A percentile compares a stretch with the other conserved stretches of the same genome.
These are phyloP conservation scores for Xylaria digitata DNA, from an alignment of 2,329 filamentous ascomycete genomes.

Conservation along the genomic window DNA sequence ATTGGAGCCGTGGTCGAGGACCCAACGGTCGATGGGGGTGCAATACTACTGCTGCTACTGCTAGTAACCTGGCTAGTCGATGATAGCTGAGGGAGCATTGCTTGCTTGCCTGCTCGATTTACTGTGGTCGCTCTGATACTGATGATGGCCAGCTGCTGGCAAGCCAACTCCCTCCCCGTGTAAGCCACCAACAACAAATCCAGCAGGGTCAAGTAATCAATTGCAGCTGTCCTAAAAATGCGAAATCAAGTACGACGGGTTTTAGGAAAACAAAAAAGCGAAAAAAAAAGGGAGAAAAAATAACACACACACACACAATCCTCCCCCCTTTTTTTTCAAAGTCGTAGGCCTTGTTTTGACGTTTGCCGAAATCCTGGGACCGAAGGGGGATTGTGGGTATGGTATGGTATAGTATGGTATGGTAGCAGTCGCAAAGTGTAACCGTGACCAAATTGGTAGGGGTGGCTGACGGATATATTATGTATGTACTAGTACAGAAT, in stretches of 20 bases:
- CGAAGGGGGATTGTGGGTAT: slow-evolving; percentile 21
- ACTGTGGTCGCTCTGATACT: slow-evolving; percentile 12
- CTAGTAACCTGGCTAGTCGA: slow-evolving; percentile 47
- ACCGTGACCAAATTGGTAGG: slow-evolving; percentile 18
- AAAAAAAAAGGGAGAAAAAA: no score
- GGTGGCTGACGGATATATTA: slow-evolving; percentile 4
- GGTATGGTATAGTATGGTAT: no score
- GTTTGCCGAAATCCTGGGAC: slow-evolving; percentile 11
- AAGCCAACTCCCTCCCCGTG: slow-evolving; percentile 14
- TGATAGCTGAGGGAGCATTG: slow-evolving; percentile 49
- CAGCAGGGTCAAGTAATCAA: not conserved
- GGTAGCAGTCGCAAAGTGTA: slow-evolving; percentile 11
- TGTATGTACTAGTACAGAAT: slow-evolving; percentile 8
- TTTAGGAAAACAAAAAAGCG: no score
- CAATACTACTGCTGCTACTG: slow-evolving; percentile 36
- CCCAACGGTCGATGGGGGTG: slow-evolving; percentile 42
- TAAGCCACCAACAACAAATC: slow-evolving; percentile 21
- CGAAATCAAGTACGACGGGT: not conserved
- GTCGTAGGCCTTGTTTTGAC: not conserved
- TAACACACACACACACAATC: not conserved
- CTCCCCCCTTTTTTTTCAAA: not conserved
- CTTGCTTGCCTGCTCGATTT: slow-evolving; percentile 34
- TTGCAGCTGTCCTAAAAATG: not conserved
- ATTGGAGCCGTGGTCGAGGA: slow-evolving; percentile 43
- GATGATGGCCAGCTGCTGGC: slow-evolving; percentile 23